phyloP scores from a whole-genome alignment of 352 stramenopile species.

The Globisporangium nodosum region DNA sequence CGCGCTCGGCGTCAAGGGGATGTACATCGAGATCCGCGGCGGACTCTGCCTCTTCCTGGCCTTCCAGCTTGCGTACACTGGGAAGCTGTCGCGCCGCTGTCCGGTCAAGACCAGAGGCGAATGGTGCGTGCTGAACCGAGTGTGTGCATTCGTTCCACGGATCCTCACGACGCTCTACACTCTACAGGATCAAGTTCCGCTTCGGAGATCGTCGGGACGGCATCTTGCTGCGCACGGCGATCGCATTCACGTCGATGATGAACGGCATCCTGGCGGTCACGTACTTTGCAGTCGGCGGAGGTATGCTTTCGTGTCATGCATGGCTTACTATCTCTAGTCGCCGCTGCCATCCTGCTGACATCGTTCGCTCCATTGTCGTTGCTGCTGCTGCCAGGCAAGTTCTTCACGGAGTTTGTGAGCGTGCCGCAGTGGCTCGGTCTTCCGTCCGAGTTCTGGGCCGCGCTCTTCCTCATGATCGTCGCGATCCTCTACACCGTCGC shows the following conservation, averaged over 20 bases:
- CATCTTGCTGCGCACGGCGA: slow-evolving; percentile 55
- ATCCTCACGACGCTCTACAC: neutral
- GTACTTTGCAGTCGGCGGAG: slow-evolving; percentile 71
- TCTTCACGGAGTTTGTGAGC: slow-evolving; percentile 70
- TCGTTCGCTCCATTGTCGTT: neutral
- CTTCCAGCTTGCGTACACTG: slow-evolving; percentile 77
- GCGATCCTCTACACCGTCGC: slow-evolving; percentile 70
- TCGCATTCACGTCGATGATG: slow-evolving; percentile 63
- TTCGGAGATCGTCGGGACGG: slow-evolving; percentile 52
- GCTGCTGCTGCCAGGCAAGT: slow-evolving; percentile 32
- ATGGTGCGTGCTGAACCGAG: slow-evolving; percentile 21
- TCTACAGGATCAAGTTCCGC: slow-evolving; percentile 70
- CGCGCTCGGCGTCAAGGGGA: slow-evolving; percentile 71
- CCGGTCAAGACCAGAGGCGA: slow-evolving; percentile 75
- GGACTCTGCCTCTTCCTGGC: slow-evolving; percentile 73
- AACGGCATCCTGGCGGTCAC: slow-evolving; percentile 59
- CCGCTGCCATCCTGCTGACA: too few species aligned
- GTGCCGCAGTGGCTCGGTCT: slow-evolving; percentile 51
- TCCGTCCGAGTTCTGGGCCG: slow-evolving; percentile 68
- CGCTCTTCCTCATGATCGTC: slow-evolving; percentile 54
- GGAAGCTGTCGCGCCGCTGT: slow-evolving; percentile 66
- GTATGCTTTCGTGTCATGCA: neutral
- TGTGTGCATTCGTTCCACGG: too few species aligned
- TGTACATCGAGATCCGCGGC: slow-evolving; percentile 81
- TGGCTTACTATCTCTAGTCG: too few species aligned